Evolutionary conservation across 1,284 basidiomycete genomes (phyloP), one percentile per base, ranked within the genome.

Genomic region (Chiua sp.): DNA sequence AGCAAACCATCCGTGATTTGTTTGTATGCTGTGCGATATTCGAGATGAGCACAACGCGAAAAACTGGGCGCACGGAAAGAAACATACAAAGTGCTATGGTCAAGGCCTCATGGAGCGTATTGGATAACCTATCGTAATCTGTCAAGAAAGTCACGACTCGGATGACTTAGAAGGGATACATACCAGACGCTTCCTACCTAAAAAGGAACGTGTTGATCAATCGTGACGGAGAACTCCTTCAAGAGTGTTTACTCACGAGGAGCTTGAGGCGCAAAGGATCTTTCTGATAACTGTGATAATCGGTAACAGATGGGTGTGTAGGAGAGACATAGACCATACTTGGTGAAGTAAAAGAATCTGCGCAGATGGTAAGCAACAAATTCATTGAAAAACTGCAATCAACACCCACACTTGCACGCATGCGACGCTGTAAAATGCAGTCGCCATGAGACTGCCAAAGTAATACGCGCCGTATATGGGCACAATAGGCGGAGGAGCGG

Each of bases 261-360:
- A 13, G 26, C 32, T 65, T 68, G 4, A 46, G 42, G 44, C 5
- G 28, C 18, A 18, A n/a, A 11, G 18, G 42, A 51, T 67, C 66
- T 1, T 57, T 52, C 13, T 4, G 54, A 26, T 64, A 70, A 11
- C 68, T 70, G 35, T 12, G 13, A 37, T 5, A 8, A n/a, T 32
- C 6, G n/a, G n/a, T n/a, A 32, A 26, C 16, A 4, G 0, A 11
- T 15, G 22, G 44, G 51, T 23, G 33, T n/a, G 20, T 2, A 23
- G 10, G 32, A 7, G 3, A 18, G 28, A n/a, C 3, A 1, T 22
- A 20, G 13, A 8, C 4, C 53, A 3, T 39, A 68, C 68, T 61
- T 49, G 8, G 64, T 28, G 35, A 39, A 66, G 30, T 70, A 68
- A 7, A 51, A 62, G 33, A 70, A 69, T n/a, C 65, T 66, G 37